Percentiles rank a stretch among this genome's conserved stretches.
phyloP scores from a whole-genome alignment of 139 green algal species.

The Bryopsis sp. region DNA sequence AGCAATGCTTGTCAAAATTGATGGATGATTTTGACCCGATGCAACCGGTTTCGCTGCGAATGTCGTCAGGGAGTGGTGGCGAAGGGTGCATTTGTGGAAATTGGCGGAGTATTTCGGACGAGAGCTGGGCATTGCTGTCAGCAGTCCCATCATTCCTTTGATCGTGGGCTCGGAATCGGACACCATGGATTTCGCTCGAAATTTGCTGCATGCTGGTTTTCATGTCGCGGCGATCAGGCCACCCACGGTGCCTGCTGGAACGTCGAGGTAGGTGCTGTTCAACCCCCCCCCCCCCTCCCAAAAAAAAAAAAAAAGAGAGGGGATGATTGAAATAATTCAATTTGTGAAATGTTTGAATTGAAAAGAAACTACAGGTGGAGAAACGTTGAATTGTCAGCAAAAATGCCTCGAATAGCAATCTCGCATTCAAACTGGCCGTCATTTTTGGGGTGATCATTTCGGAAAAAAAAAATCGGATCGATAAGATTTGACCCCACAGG shows the following conservation, averaged over 20 bases:
- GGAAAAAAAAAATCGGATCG: too few relatives aligned
- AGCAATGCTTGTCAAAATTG: slow-evolving; percentile 3
- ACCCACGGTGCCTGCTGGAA: slow-evolving; percentile 79
- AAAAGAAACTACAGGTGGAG: neutral
- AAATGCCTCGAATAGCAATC: neutral
- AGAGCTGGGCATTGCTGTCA: slow-evolving; percentile 39
- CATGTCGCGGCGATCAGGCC: slow-evolving; percentile 87
- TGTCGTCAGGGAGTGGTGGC: slow-evolving; percentile 58
- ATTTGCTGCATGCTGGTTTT: slow-evolving; percentile 56
- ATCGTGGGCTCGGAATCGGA: slow-evolving; percentile 62
- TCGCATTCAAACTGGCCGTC: neutral
- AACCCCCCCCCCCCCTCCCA: neutral
- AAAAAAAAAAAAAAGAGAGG: neutral
- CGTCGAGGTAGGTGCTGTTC: slow-evolving; percentile 48
- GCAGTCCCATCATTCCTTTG: slow-evolving; percentile 75
- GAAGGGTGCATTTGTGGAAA: slow-evolving; percentile 50
- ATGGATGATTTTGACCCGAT: too few relatives aligned
- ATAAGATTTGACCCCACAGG: too few relatives aligned
- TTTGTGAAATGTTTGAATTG: neutral
- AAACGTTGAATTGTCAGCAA: neutral
- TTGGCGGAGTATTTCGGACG: slow-evolving; percentile 33
- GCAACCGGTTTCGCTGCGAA: too few relatives aligned
- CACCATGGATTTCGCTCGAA: slow-evolving; percentile 39
- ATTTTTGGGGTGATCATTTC: too few relatives aligned
- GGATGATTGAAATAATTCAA: neutral